Evolutionary conservation across 1,284 basidiomycete genomes (phyloP).

Genomic region (Cerrena zonata): DNA sequence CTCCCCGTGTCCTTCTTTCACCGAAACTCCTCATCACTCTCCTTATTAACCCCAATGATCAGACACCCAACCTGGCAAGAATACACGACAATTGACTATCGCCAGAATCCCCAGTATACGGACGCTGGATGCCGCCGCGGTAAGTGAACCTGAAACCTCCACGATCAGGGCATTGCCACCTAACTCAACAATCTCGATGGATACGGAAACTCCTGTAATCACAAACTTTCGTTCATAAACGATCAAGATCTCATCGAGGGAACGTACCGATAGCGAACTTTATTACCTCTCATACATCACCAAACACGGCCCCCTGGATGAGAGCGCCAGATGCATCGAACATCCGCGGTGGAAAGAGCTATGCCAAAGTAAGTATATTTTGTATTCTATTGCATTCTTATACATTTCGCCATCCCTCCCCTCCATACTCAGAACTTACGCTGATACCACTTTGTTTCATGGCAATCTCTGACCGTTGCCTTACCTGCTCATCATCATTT

Average conservation of each 20-base stretch:
- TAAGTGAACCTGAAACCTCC: conserved; percentile 33
- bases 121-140: conserved; percentile 63
- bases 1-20: conserved; percentile 4
- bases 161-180: background rate
- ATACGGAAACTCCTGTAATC: background rate
- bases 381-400: background rate
- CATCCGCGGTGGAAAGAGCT: conserved; percentile 64
- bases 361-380: conserved; percentile 51
- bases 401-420: background rate
- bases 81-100: conserved; percentile 64
- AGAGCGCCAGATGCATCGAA: conserved; percentile 38
- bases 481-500: background rate
- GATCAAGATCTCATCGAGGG: conserved; percentile 58
- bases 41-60: background rate
- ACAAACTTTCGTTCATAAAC: conserved; percentile 20
- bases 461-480: background rate
- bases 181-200: background rate
- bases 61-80: conserved; percentile 27
- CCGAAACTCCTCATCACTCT: background rate
- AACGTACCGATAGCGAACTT: conserved; percentile 81
- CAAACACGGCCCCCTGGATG: conserved; percentile 37
- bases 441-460: background rate
- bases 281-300: conserved; percentile 71
- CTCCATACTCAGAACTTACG: background rate
- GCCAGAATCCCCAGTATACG: conserved; percentile 64